Evolutionary conservation across 2,329 filamentous ascomycete genomes (phyloP), one percentile per base, ranked within the genome.

Genomic region (Rhinocladiella mackenziei): DNA sequence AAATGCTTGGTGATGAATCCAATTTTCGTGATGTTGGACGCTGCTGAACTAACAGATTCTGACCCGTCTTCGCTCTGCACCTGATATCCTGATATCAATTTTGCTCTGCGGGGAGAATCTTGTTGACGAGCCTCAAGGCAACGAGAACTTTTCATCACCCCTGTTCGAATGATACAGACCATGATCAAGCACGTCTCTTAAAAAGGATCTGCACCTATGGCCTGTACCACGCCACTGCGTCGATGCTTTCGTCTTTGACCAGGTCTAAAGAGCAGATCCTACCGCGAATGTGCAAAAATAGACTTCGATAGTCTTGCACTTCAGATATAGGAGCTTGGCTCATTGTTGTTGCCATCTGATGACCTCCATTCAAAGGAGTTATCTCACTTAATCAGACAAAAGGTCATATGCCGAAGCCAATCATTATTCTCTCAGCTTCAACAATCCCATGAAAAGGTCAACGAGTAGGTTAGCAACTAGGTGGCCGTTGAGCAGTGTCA

Each of bases 71-170:
- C 45, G 4, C 36, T 55, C 19, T 55, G 35, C 19, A 35, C 37
- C 9, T 42, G 44, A 4, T 58, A 57, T 45, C 54, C 51, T 25
- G 53, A 57, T 15, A 56, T 57, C 32, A 43, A 45, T 17, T 54
- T 57, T 30, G 47, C 54, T 32, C 10, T 32, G 5, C 26, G 29
- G 9, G 25, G 34, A 10, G 39, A 35, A 17, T 13, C 28, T 22
- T 3, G 3, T 44, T 5, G 19, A 34, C 2, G 32, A 18, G 5
- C 25, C 13, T 6, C 22, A 10, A 8, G 35, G 35, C 22, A 32
- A 20, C 14, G 45, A 43, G 30, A 26, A 45, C 14, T 43, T 45
- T 22, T 52, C 49, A 3, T 55, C 52, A 10, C 49, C 52, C n/a
- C 3, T 35, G 32, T 28, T 55, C 52, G 14, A 47, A 46, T 20